Evolutionary conservation across 2,329 filamentous ascomycete genomes (phyloP), one percentile per base, ranked within the genome.

Genomic region (Pseudogymnoascus sp.): DNA sequence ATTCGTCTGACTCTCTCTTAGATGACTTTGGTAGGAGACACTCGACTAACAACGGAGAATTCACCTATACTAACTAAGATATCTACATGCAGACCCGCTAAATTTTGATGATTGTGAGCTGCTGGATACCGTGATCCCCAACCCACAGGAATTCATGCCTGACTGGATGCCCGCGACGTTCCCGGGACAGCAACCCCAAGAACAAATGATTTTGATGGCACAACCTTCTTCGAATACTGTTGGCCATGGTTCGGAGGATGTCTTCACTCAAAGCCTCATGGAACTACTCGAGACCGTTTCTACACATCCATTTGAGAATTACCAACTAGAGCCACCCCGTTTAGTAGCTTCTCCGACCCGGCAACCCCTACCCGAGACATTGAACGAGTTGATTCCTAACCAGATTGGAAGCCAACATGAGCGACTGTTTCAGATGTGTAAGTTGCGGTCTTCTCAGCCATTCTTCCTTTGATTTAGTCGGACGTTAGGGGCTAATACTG

Each of bases 281-380:
- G 31, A 61, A 35, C 6, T 31, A 40, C 19, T 61, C n/a, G 35
- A 61, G 16, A 38, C 26, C 4, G 59, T 61, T 44, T 61, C 59
- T 14, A 40, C 35, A 6, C 35, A 40, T 26, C 59, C 38, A 3
- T 44, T 40, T 26, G 38, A 40, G n/a, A 47, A 14, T 14, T n/a
- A 61, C 10, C 59, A 61, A n/a, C 59, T 44, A 13, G 59, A 61
- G 11, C 59, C 59, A 26, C 33, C 59, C 24, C 33, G 14, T 61
- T 10, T 19, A 2, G 21, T 44, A 44, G n/a, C 21, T 19, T 33
- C 29, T 33, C 50, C 29, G 11, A 19, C 16, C 11, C n/a, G 29
- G 33, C 50, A 56, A 14, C 50, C n/a, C 4, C 4, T 29, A 10
- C 19, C 50, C 16, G 50, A 56, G 29, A 21, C 11, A 10, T 56